Conservation (phyloP, 2,329 filamentous ascomycete species). For the Domatiomyces catenatus region DNA sequence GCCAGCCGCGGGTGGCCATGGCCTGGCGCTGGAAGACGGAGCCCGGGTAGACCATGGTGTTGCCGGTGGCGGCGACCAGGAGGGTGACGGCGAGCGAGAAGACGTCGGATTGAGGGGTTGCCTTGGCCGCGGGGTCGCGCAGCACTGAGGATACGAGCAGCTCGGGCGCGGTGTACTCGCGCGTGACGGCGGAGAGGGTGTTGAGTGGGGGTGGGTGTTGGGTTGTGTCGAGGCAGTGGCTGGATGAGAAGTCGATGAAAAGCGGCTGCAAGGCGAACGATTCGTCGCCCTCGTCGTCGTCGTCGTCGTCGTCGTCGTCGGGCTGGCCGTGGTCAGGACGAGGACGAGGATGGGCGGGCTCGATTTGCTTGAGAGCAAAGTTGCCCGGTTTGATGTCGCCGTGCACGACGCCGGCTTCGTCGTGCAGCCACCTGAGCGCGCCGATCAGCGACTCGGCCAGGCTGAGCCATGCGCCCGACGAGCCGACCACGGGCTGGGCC, state of each 20-base stretch:
- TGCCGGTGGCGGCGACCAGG: conserved; percentile 30
- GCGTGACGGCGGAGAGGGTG: conserved; percentile 27
- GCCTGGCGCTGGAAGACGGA: conserved; percentile 27
- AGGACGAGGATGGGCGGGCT: too few relatives aligned
- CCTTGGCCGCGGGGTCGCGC: conserved; percentile 20
- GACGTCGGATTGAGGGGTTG: conserved; percentile 29
- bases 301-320: conserved; percentile 3
- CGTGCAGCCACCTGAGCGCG: conserved; percentile 31
- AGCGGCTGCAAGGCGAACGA: conserved; percentile 27
- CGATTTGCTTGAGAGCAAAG: conserved; percentile 23
- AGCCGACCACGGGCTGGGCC: conserved; percentile 31
- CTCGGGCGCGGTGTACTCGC: conserved; percentile 32
- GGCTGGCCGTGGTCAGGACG: conserved; percentile 1
- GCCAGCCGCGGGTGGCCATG: conserved; percentile 31
- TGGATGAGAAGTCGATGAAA: conserved; percentile 32
- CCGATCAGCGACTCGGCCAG: conserved; percentile 27
- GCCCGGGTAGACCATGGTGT: conserved; percentile 29
- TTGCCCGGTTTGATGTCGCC: conserved; percentile 36
- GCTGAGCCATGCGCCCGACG: conserved; percentile 23
- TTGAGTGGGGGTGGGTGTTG: conserved; percentile 7
- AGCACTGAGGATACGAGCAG: conserved; percentile 24
- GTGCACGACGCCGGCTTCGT: conserved; percentile 27
- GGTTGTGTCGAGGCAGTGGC: conserved; percentile 17
- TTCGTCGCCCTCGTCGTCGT: background rate
- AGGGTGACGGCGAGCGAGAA: conserved; percentile 33